Conservation (phyloP, 495 filamentous ascomycete species). For the Parmelia sp. region DNA sequence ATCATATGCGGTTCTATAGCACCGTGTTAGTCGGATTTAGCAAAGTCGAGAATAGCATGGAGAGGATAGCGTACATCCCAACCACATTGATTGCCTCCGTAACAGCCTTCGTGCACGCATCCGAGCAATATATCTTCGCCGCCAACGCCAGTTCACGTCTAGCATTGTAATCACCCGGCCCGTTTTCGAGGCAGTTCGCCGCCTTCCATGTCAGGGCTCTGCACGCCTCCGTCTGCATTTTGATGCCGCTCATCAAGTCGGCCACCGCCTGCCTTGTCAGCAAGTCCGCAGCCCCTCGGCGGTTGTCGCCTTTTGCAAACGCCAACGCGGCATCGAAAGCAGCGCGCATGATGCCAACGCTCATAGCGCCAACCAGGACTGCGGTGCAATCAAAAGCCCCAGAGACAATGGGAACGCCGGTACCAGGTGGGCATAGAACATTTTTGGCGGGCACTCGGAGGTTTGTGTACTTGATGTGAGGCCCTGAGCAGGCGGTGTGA, state of each 20-base stretch:
- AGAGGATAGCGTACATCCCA: conserved; percentile 21
- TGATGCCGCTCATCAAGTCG: conserved; percentile 38
- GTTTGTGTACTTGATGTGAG: conserved; percentile 42
- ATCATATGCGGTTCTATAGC: conserved; percentile 38
- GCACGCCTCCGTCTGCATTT: conserved; percentile 49
- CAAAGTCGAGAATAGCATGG: no score
- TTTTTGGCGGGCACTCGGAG: conserved; percentile 43
- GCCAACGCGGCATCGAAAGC: conserved; percentile 46
- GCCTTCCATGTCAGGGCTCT: conserved; percentile 50
- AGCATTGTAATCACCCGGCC: conserved; percentile 35
- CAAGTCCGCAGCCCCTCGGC: conserved; percentile 39
- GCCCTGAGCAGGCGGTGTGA: conserved; percentile 42
- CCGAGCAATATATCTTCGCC: conserved; percentile 47
- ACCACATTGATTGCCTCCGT: conserved; percentile 41
- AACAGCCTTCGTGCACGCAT: conserved; percentile 41
- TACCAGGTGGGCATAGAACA: conserved; percentile 39
- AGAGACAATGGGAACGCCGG: conserved; percentile 35
- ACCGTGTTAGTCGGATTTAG: background rate
- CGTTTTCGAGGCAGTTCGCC: conserved; percentile 36
- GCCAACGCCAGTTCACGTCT: conserved; percentile 41
- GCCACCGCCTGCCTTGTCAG: conserved; percentile 26
- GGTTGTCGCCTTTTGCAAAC: conserved; percentile 41
- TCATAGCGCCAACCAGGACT: conserved; percentile 48
- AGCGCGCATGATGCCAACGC: conserved; percentile 47
- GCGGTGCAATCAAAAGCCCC: conserved; percentile 41